phyloP scores from a whole-genome alignment of 2,329 filamentous ascomycete species.

The Nigrograna mackinnonii region DNA sequence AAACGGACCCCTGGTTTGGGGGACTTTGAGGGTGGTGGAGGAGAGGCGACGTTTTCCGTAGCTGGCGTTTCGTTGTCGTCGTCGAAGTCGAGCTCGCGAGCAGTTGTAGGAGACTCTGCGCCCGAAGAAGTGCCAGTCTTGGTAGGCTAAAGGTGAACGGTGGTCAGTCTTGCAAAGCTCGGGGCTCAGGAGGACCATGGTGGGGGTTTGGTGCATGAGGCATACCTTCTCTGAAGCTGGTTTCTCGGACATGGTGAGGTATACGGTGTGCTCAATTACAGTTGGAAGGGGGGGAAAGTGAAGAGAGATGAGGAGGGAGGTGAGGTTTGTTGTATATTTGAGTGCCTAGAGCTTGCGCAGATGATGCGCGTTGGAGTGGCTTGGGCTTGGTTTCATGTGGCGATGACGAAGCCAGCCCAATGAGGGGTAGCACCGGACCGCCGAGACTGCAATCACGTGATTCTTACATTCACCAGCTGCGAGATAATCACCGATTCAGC shows the following conservation, averaged over 20 bases:
- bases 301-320: too few relatives aligned
- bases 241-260: slow-evolving; percentile 11
- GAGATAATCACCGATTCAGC: too few relatives aligned
- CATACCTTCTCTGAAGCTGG: slow-evolving; percentile 17
- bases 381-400: too few relatives aligned
- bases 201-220: slow-evolving; percentile 13
- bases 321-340: too few relatives aligned
- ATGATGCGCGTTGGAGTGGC: too few relatives aligned
- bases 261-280: too few relatives aligned
- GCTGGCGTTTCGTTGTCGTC: slow-evolving; percentile 53
- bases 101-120: slow-evolving; percentile 59
- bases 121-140: slow-evolving; percentile 36
- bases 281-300: too few relatives aligned
- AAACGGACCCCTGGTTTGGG: slow-evolving; percentile 52
- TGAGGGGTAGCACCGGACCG: too few relatives aligned
- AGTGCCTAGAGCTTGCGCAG: too few relatives aligned
- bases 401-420: too few relatives aligned
- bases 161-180: slow-evolving; percentile 13
- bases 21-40: slow-evolving; percentile 41
- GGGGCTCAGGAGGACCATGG: slow-evolving; percentile 15
- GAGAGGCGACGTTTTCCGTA: slow-evolving; percentile 41
- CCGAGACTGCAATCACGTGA: too few relatives aligned
- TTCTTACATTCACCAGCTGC: too few relatives aligned
- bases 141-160: slow-evolving; percentile 34
- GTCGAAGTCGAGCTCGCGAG: slow-evolving; percentile 60